Evolutionary conservation across 2,329 filamentous ascomycete species (phyloP), one percentile per base, ranked within the genome.

Genomic region (Penicillium palitans): DNA sequence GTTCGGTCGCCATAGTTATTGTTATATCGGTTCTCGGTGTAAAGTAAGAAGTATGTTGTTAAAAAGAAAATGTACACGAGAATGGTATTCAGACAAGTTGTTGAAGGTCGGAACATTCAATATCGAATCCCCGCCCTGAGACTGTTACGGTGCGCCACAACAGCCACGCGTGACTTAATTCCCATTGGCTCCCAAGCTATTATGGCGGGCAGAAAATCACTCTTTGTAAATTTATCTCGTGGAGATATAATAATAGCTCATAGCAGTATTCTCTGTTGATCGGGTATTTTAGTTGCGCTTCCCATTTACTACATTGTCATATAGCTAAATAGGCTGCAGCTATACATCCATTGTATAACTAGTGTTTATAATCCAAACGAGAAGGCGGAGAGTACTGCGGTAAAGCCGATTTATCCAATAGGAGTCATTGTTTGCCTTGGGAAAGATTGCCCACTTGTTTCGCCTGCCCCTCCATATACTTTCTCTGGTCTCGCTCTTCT

Each of bases 1-100:
- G 33, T 31, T 61, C 55, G 21, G 64, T 55, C 57, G 65, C 65
- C 57, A 57, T 64, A 25, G 4, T 40, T 33, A 35, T 19, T 49
- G n/a, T 25, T 24, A 17, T 17, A 5, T 10, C 15, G 0, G 17
- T n/a, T 17, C 8, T 51, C 6, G 4, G 2, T 17, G 3, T 13
- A 24, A 17, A 50, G 7, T 2, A 25, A 50, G 13, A 9, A 21
- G 10, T 8, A 21, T 9, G 15, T 27, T 7, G 17, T 45, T 29
- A 4, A 13, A 24, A 27, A 40, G 17, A 19, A 15, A 19, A 27
- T 41, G 25, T 33, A 15, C 24, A 5, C 9, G 19, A 35, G 31
- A 40, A n/a, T 15, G 24, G n/a, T 41, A 52, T 47, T 29, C 13
- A 45, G 37, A 19, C 24, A 39, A 29, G 41, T 27, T 33, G 37